phyloP scores from a whole-genome alignment of 2,329 filamentous ascomycete genomes.

The Pseudocercospora fijiensis region DNA sequence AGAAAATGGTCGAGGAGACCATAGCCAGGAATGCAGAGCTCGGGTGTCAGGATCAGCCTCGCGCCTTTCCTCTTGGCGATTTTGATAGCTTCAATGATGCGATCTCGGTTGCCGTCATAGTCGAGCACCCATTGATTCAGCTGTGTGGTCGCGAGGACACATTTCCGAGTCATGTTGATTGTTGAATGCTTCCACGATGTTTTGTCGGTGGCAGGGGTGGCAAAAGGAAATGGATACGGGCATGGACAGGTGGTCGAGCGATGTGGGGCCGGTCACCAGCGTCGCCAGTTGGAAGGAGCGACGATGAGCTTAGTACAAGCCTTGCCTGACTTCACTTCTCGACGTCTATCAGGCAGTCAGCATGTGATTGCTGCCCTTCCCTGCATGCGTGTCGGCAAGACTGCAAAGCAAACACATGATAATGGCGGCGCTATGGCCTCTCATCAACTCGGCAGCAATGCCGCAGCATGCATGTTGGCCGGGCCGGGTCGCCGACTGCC shows the following conservation, averaged over 20 bases:
- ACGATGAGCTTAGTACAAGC: not conserved
- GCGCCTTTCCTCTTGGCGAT: conserved; percentile 61
- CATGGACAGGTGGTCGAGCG: not conserved
- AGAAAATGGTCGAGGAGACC: conserved; percentile 65
- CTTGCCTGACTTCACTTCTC: not conserved
- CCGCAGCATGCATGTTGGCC: not conserved
- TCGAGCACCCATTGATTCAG: conserved; percentile 55
- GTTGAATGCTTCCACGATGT: not conserved
- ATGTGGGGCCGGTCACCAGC: not conserved
- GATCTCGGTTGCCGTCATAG: conserved; percentile 61
- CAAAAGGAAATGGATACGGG: not conserved
- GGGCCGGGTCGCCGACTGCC: not conserved
- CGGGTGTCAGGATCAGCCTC: conserved; percentile 53
- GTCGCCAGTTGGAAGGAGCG: not conserved
- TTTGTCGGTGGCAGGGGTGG: not conserved
- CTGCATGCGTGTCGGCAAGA: not conserved
- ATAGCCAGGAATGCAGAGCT: conserved; percentile 61
- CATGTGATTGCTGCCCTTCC: not conserved
- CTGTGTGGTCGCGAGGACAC: conserved; percentile 46
- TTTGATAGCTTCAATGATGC: conserved; percentile 64
- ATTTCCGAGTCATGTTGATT: conserved; percentile 35
- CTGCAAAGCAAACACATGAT: not conserved
- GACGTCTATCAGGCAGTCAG: not conserved
- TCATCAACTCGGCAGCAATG: too few relatives aligned
- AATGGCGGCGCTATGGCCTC: too few relatives aligned